Conservation (phyloP, 2,329 filamentous ascomycete species). For the Chaetothyriales sp. region DNA sequence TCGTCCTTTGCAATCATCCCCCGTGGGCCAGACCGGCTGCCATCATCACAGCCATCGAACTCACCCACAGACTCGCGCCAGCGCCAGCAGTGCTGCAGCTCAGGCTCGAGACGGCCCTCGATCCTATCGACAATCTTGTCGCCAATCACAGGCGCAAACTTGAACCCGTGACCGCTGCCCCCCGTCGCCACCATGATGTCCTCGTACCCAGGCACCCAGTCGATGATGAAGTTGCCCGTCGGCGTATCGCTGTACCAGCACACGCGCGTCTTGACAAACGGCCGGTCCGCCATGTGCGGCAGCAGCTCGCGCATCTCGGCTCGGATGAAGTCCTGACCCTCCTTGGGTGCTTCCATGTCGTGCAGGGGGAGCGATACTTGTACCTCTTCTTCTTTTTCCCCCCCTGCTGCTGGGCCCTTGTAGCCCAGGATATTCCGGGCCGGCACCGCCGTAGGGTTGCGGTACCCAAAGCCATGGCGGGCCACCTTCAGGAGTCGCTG, state of each 20-base stretch:
- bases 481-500: slow-evolving; percentile 47
- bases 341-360: slow-evolving; percentile 28
- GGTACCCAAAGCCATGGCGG: slow-evolving; percentile 53
- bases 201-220: slow-evolving; percentile 47
- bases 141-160: slow-evolving; percentile 53
- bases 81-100: slow-evolving; percentile 28
- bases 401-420: background rate
- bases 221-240: slow-evolving; percentile 55
- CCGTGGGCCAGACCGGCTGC: slow-evolving; percentile 27
- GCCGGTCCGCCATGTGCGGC: slow-evolving; percentile 36
- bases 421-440: slow-evolving; percentile 4
- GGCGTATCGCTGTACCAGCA: slow-evolving; percentile 68
- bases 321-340: slow-evolving; percentile 48
- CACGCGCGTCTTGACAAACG: slow-evolving; percentile 47
- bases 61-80: slow-evolving; percentile 21
- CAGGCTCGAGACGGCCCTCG: slow-evolving; percentile 29
- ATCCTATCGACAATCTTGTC: slow-evolving; percentile 35
- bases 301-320: slow-evolving; percentile 46
- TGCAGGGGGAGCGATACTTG: slow-evolving; percentile 27
- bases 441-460: slow-evolving; percentile 8
- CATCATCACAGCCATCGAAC: slow-evolving; percentile 20
- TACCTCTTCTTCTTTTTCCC: slow-evolving; percentile 4
- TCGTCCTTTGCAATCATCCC: slow-evolving; percentile 29
- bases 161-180: slow-evolving; percentile 46
- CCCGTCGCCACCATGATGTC: slow-evolving; percentile 36